Base-by-base conservation (phyloP, 345 rosid species). In the Durio zibethinus region DNA sequence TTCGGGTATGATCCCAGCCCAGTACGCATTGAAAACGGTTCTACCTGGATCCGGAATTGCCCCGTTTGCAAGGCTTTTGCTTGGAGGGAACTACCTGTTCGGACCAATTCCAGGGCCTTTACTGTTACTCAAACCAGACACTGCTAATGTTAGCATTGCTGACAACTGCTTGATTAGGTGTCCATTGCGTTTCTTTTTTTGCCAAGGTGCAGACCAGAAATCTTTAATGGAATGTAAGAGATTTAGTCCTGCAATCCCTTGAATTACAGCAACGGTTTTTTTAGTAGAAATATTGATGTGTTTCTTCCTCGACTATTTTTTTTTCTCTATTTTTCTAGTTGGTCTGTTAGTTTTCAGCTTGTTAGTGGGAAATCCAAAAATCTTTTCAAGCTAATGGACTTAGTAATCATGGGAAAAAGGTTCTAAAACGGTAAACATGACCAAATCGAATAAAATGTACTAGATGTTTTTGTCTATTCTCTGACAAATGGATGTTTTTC, bases 81-180 rank as follows among this genome's bases (percentile, higher is more conserved):
- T 94, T 5, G 98, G 97, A 1, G 97, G 97, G 27, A 94, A 94
- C 80, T 94, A 88, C 83, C 69, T 94, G 77, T 88, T 83, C 73
- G 98, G 98, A 27, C 85, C 89, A 3, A 89, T 94, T 1, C 97
- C 98, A 14, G 79, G 83, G 29, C 84, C 85, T n/a, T 82, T 94
- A 14, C 72, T 93, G 90, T 79, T 72, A 74, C 81, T 93, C 14
- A 84, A 87, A 78, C 88, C 93, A 42, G 98, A 88, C 3, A 73
- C 86, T 20, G 91, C 82, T 11, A 91, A 87, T 38, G 85, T 92
- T 21, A 88, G 86, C 63, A 77, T 94, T 76, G 86, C 77, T 15
- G 91, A 88, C 7, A 94, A 92, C 56, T 94, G 98, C 85, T 82
- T 94, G 80, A 80, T 83, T 71, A 80, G 92, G 79, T 94, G 98